A percentile compares a stretch with the other conserved stretches of the same genome.
Evolutionary conservation across 2,329 filamentous ascomycete genomes (phyloP).

Genomic region (Talaromyces sp.): DNA sequence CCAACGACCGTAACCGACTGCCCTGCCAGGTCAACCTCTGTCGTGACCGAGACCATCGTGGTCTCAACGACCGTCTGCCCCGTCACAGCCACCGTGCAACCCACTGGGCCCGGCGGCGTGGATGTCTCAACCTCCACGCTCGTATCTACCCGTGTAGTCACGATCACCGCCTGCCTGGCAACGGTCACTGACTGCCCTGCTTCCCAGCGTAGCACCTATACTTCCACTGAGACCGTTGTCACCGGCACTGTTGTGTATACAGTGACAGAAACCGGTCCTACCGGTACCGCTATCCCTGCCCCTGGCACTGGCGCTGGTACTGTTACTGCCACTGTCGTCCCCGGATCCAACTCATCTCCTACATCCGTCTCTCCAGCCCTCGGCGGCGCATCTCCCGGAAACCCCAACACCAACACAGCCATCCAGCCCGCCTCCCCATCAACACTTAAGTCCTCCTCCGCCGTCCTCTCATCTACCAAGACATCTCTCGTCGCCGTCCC

Average conservation of each 20-base stretch:
- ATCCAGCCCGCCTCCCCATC: background rate
- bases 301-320: background rate
- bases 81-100: conserved; percentile 1
- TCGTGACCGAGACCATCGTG: conserved; percentile 9
- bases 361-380: background rate
- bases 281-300: background rate
- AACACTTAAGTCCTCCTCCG: background rate
- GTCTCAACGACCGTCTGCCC: conserved; percentile 8
- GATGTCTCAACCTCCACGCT: background rate
- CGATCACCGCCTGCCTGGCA: background rate
- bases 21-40: conserved; percentile 4
- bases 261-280: background rate
- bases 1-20: conserved; percentile 10
- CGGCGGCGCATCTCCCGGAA: background rate
- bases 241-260: background rate
- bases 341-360: background rate
- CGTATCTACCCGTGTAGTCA: background rate
- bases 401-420: background rate
- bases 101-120: background rate
- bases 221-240: background rate
- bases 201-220: conserved; percentile 4
- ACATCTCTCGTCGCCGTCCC: background rate
- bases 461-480: background rate
- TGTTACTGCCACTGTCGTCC: background rate
- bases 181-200: conserved; percentile 4